Evolutionary conservation across 345 rosid species (phyloP).

Genomic region (Citrus trifoliata): DNA sequence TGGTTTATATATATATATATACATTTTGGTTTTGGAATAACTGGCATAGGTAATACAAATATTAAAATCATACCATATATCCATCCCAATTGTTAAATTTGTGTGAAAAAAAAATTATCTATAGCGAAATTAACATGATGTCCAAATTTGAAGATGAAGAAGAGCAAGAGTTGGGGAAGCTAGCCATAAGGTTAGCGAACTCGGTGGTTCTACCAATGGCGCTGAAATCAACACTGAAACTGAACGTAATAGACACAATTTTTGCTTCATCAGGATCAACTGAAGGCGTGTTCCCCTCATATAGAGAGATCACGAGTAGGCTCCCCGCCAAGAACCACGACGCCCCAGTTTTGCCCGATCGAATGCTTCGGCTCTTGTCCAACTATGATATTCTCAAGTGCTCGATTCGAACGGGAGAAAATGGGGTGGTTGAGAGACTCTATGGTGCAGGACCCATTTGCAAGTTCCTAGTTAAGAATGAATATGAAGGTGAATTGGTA

Average conservation of each 20-base stretch:
- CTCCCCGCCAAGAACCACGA: constrained; percentile 38
- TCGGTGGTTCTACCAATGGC: constrained; percentile 20
- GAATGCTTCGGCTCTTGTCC: constrained; percentile 46
- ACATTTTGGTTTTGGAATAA: too few relatives aligned
- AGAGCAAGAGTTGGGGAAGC: neutral
- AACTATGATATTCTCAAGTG: constrained; percentile 35
- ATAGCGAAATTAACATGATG: too few relatives aligned
- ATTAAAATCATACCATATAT: too few relatives aligned
- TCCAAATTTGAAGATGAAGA: neutral
- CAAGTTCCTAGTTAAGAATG: constrained; percentile 32
- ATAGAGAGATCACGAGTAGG: constrained; percentile 30
- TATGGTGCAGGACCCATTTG: constrained; percentile 40
- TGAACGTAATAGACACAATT: constrained; percentile 41
- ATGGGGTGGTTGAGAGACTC: constrained; percentile 22
- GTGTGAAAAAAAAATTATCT: too few relatives aligned
- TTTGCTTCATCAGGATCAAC: neutral
- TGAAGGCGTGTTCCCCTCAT: constrained; percentile 21
- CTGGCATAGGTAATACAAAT: too few relatives aligned
- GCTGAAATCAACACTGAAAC: constrained; percentile 42
- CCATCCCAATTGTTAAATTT: too few relatives aligned
- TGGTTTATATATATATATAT: too few relatives aligned
- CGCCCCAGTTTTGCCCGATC: constrained; percentile 39
- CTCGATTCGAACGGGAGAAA: neutral
- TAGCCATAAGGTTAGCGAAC: neutral
- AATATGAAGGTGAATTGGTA: constrained; percentile 1